Evolutionary conservation across 352 stramenopile species (phyloP).

Genomic region (Globisporangium lucens): DNA sequence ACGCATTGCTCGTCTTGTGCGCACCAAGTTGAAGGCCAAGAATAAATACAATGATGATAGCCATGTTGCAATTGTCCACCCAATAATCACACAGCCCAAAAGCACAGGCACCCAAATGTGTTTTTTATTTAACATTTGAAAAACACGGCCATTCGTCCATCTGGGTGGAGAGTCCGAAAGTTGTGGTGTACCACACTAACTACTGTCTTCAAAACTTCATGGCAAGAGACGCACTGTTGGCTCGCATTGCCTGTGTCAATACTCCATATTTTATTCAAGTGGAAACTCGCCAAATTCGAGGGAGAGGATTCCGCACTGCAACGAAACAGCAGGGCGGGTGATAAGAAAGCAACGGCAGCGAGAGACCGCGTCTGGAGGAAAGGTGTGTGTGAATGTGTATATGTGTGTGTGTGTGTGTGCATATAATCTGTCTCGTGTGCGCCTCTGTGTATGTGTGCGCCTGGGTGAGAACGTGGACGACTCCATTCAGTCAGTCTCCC

Average conservation of each 20-base stretch:
- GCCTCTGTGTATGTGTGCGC: neutral
- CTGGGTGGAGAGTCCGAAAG: no score
- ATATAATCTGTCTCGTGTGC: neutral
- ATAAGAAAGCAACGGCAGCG: neutral
- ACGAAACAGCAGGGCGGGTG: neutral
- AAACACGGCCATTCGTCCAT: no score
- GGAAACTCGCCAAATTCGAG: neutral
- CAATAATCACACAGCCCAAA: neutral
- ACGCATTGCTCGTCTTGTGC: neutral
- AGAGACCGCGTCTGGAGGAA: neutral
- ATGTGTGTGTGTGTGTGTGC: neutral
- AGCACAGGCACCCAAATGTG: no score
- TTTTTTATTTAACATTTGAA: no score
- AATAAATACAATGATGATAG: conserved; percentile 2
- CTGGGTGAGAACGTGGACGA: neutral
- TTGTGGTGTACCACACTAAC: no score
- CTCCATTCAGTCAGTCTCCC: no score
- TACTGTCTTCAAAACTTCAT: no score
- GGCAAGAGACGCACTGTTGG: neutral
- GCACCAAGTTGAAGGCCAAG: neutral
- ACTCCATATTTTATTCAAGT: neutral
- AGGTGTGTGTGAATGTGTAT: neutral
- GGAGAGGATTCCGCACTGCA: neutral
- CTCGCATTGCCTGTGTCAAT: neutral
- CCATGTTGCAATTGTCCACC: conserved; percentile 1